These are phyloP conservation scores for Amanita inopinata DNA, from an alignment of 768 basidiomycete genomes.

Conservation along the genomic window DNA sequence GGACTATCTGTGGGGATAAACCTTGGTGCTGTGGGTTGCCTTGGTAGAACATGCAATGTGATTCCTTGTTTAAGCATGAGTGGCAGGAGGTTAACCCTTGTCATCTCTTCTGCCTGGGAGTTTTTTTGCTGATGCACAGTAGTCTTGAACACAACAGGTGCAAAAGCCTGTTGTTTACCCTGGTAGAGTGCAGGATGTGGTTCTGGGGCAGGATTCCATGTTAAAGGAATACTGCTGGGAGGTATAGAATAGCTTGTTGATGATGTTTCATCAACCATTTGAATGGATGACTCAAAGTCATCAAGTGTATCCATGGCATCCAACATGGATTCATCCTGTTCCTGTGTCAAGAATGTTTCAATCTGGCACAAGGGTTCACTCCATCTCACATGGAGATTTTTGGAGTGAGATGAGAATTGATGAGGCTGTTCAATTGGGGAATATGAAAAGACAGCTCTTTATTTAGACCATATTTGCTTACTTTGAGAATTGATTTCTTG, in stretches of 20 bases:
- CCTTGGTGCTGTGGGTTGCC: no score
- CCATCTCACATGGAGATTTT: slow-evolving; percentile 7
- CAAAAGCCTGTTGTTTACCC: not conserved
- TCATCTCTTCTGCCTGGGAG: slow-evolving; percentile 1
- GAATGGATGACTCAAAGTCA: no score
- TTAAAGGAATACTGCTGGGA: no score
- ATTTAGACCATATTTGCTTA: no score
- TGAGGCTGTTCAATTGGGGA: not conserved
- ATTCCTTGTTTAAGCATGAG: not conserved
- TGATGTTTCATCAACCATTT: no score
- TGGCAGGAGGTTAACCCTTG: not conserved
- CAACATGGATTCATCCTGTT: no score
- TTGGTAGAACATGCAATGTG: no score
- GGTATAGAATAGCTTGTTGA: no score
- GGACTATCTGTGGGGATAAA: no score
- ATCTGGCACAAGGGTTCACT: not conserved
- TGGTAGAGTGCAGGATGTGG: not conserved
- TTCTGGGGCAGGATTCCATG: not conserved
- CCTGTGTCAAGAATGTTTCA: not conserved
- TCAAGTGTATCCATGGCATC: no score
- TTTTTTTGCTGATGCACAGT: not conserved
- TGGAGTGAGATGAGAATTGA: not conserved
- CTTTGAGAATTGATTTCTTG: slow-evolving; percentile 1
- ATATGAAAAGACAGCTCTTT: not conserved
- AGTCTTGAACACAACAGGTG: not conserved